Evolutionary conservation across 2,329 filamentous ascomycete species (phyloP).

Genomic region (Xylariaceae sp.): DNA sequence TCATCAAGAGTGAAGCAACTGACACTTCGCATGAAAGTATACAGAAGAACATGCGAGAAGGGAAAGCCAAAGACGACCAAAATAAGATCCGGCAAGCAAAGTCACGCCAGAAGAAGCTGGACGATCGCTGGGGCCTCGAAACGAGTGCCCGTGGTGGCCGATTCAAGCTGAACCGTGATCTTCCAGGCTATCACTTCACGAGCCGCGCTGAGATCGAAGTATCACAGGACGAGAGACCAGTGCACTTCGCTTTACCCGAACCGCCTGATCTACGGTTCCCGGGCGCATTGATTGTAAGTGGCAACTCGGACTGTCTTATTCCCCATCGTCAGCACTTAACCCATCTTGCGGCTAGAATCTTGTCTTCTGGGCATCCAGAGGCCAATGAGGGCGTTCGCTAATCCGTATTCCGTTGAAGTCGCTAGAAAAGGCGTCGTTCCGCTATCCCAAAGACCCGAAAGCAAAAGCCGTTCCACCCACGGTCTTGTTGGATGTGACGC

Average conservation of each 20-base stretch:
- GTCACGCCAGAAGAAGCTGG: slow-evolving; percentile 77
- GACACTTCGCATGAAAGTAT: slow-evolving; percentile 41
- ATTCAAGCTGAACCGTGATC: slow-evolving; percentile 78
- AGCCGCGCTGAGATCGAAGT: slow-evolving; percentile 67
- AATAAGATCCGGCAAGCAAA: slow-evolving; percentile 85
- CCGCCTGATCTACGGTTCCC: slow-evolving; percentile 70
- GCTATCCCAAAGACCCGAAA: slow-evolving; percentile 45
- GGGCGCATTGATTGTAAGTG: slow-evolving; percentile 55
- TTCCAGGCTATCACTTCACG: slow-evolving; percentile 57
- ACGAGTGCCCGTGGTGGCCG: slow-evolving; percentile 66
- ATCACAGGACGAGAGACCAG: slow-evolving; percentile 56
- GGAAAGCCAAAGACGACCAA: slow-evolving; percentile 73
- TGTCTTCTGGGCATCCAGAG: neutral
- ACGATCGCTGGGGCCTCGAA: slow-evolving; percentile 74
- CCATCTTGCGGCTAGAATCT: neutral
- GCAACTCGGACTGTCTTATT: neutral
- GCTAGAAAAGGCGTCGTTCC: slow-evolving; percentile 64
- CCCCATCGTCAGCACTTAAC: neutral
- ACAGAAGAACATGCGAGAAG: slow-evolving; percentile 67
- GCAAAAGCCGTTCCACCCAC: slow-evolving; percentile 36
- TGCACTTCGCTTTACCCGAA: slow-evolving; percentile 55
- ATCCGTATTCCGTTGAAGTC: slow-evolving; percentile 35
- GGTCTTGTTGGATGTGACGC: slow-evolving; percentile 58
- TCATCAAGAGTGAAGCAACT: neutral
- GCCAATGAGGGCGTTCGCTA: neutral